Evolutionary conservation across 2,329 filamentous ascomycete genomes (phyloP).

Genomic region (Stachybotrys elegans): DNA sequence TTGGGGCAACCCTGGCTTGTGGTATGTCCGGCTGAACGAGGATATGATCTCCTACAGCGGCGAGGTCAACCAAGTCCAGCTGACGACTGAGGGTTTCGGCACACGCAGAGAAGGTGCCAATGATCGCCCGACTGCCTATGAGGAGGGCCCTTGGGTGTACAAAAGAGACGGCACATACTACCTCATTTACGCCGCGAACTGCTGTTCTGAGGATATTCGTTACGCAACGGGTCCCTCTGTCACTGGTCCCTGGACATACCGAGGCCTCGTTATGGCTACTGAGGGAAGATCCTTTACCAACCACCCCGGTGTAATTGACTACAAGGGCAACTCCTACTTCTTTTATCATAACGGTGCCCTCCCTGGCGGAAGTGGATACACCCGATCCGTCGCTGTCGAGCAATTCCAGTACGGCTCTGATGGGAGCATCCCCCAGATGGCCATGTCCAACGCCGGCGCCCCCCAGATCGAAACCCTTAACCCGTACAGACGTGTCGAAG

Average conservation of each 20-base stretch:
- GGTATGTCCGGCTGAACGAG: constrained; percentile 26
- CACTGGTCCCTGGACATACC: constrained; percentile 25
- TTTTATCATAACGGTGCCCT: constrained; percentile 28
- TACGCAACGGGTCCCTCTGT: constrained; percentile 20
- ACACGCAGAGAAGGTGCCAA: constrained; percentile 6
- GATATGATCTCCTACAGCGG: constrained; percentile 30
- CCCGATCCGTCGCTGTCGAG: constrained; percentile 21
- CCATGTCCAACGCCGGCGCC: constrained; percentile 20
- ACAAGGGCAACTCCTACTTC: constrained; percentile 21
- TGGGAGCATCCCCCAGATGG: constrained; percentile 21
- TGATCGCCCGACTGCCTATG: background rate
- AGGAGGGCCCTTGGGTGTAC: constrained; percentile 26
- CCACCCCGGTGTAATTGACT: constrained; percentile 23
- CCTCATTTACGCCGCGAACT: constrained; percentile 22
- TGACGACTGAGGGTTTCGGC: background rate
- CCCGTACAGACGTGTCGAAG: constrained; percentile 20
- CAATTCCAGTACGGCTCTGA: constrained; percentile 20
- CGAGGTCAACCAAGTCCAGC: constrained; percentile 3
- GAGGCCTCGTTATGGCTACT: constrained; percentile 21
- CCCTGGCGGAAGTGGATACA: constrained; percentile 20
- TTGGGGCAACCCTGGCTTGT: constrained; percentile 26
- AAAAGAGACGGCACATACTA: constrained; percentile 24
- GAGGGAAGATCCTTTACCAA: constrained; percentile 22
- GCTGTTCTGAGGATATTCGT: constrained; percentile 23
- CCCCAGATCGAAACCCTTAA: constrained; percentile 19